Evolutionary conservation across 768 basidiomycete genomes (phyloP), one percentile per base, ranked within the genome.

Genomic region (Aureoboletus auriporus): DNA sequence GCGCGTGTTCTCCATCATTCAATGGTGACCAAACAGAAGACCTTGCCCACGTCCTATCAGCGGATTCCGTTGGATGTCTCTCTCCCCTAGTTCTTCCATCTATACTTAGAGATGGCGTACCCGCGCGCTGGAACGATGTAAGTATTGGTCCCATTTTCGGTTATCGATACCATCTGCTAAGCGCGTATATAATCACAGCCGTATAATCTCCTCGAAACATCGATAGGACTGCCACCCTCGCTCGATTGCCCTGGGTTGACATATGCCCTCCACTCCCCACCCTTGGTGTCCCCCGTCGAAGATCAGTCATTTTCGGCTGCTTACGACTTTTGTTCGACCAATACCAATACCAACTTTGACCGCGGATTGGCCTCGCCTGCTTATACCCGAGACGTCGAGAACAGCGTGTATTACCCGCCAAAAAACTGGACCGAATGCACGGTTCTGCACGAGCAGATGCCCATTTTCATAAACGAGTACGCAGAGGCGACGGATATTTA

Each of bases 81-180:
- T 66, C 65, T 16, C 65, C 66, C 26, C 42, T 66, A 30, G 60
- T 66, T 8, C 66, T 67, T 42, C 64, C 64, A 5, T 66, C 64
- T 33, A 43, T 57, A 49, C 64, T 66, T 37, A 53, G 64, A 34
- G 61, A 66, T 42, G 64, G 54, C 13, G 47, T 46, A 26, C 58
- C 66, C 7, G 64, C 66, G 16, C 66, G 65, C 23, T 66, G 65
- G 65, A 66, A 66, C 54, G 60, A 67, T 57, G 66, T 66, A 53
- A 66, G 64, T 53, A 51, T 41, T 17, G 20, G 44, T 52, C 45
- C 26, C 39, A 42, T 41, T 29, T 44, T 46, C 30, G 38, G 46
- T 63, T 48, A 56, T 27, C 16, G n/a, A 37, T 44, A 40, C 33
- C 33, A 39, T 30, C 16, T 47, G 12, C 29, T 50, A 49, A 60